These are phyloP conservation scores for Xylaria sp. DNA, from an alignment of 2,329 filamentous ascomycete genomes.

Conservation along the genomic window DNA sequence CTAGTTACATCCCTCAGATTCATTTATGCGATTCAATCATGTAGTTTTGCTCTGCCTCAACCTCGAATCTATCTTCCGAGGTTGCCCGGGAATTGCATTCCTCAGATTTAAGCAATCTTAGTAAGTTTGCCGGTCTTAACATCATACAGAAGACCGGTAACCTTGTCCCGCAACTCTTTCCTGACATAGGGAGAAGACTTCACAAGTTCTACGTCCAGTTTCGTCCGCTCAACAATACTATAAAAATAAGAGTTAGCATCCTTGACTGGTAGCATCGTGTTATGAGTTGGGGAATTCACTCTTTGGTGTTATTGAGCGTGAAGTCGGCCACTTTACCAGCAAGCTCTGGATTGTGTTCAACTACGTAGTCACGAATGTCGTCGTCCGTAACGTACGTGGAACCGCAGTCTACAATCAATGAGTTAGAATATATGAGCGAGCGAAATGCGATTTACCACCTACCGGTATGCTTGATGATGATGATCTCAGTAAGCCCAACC, in stretches of 20 bases:
- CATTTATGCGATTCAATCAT: not conserved
- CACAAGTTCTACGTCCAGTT: constrained; percentile 14
- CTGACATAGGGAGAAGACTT: constrained; percentile 21
- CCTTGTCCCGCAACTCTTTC: constrained; percentile 21
- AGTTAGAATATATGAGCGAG: not conserved
- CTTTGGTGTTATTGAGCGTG: not conserved
- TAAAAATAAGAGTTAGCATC: not conserved
- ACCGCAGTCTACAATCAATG: constrained; percentile 22
- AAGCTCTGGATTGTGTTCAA: constrained; percentile 22
- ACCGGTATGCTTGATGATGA: constrained; percentile 22
- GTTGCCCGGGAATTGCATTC: not conserved
- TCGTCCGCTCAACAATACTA: constrained; percentile 4
- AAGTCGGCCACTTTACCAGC: constrained; percentile 4
- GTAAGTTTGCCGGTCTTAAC: constrained; percentile 25
- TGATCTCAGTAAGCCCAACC: constrained; percentile 1
- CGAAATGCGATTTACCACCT: not conserved
- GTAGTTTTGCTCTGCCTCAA: not conserved
- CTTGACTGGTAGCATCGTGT: not conserved
- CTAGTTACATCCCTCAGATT: not conserved
- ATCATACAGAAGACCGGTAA: constrained; percentile 15
- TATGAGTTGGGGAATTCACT: constrained; percentile 8
- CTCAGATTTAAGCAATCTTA: constrained; percentile 18
- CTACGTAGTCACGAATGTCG: constrained; percentile 20
- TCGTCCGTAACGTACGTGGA: constrained; percentile 19
- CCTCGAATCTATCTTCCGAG: not conserved